phyloP scores from a whole-genome alignment of 495 filamentous ascomycete species.

The Darksidea phi region DNA sequence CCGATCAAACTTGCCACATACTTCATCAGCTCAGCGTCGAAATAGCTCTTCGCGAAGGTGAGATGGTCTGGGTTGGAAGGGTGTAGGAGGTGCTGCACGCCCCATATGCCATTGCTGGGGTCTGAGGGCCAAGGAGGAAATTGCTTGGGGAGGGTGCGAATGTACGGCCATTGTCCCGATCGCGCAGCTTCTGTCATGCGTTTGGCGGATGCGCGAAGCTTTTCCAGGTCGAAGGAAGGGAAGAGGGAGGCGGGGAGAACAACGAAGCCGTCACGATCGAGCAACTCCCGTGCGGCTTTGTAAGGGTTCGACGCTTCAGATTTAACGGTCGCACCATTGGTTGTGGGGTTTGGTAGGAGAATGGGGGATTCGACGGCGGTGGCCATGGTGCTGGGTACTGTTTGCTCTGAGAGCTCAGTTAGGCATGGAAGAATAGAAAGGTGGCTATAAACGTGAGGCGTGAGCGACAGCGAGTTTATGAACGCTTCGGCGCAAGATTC shows the following conservation, averaged over 20 bases:
- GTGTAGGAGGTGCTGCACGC: constrained; percentile 79
- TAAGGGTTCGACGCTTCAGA: constrained; percentile 1
- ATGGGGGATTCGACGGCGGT: constrained; percentile 10
- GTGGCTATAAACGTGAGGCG: constrained; percentile 5
- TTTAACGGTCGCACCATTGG: neutral
- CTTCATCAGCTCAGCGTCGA: constrained; percentile 57
- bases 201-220: constrained; percentile 57
- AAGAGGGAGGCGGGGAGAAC: constrained; percentile 47
- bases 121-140: constrained; percentile 74
- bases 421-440: neutral
- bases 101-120: constrained; percentile 69
- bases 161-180: constrained; percentile 67
- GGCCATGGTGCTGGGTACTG: constrained; percentile 5
- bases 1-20: constrained; percentile 59
- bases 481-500: neutral
- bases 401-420: constrained; percentile 5
- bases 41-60: constrained; percentile 63
- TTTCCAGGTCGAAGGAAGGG: constrained; percentile 46
- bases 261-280: constrained; percentile 45
- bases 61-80: constrained; percentile 56
- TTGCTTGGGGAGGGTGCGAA: constrained; percentile 80
- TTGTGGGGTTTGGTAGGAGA: constrained; percentile 4
- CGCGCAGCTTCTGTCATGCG: constrained; percentile 57
- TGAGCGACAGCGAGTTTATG: neutral
- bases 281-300: constrained; percentile 27